These are phyloP conservation scores for Phytophthora megakarya DNA, from an alignment of 352 stramenopile genomes.

Conservation along the genomic window DNA sequence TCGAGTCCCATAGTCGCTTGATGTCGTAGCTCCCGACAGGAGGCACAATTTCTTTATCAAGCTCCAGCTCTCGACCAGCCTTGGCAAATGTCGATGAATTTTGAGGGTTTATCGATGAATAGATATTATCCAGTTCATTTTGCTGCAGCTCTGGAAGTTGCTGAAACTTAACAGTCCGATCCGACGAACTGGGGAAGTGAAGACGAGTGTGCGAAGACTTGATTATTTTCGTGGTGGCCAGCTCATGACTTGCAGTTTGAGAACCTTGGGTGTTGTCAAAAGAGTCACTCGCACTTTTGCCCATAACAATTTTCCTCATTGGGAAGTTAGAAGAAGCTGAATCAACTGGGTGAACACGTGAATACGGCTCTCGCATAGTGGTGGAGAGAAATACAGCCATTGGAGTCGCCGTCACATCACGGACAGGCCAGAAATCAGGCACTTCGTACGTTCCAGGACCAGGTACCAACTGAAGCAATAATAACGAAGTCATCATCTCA, in stretches of 20 bases:
- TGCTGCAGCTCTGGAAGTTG: conserved; percentile 14
- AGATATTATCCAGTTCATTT: conserved; percentile 12
- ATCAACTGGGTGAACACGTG: conserved; percentile 2
- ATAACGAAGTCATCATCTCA: too few relatives aligned
- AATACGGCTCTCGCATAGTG: conserved; percentile 15
- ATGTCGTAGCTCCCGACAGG: conserved; percentile 49
- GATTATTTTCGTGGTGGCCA: not conserved
- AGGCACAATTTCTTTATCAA: conserved; percentile 10
- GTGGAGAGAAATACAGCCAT: conserved; percentile 41
- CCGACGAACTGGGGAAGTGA: conserved; percentile 11
- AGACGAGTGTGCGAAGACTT: conserved; percentile 26
- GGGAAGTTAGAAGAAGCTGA: conserved; percentile 10
- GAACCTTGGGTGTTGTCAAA: conserved; percentile 1
- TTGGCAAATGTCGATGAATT: conserved; percentile 21
- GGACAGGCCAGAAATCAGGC: conserved; percentile 28
- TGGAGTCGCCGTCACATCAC: conserved; percentile 24
- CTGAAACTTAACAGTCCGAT: conserved; percentile 1
- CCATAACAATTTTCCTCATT: not conserved
- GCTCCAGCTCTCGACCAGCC: conserved; percentile 9
- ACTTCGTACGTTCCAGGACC: conserved; percentile 63
- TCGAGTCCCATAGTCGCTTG: conserved; percentile 51
- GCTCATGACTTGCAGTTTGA: conserved; percentile 6
- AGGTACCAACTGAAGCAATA: conserved; percentile 38
- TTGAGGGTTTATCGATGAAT: conserved; percentile 29
- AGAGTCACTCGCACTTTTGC: not conserved